Evolutionary conservation across 306 rosid species (phyloP), one percentile per base, ranked within the genome.

Genomic region (Luffa acutangula): DNA sequence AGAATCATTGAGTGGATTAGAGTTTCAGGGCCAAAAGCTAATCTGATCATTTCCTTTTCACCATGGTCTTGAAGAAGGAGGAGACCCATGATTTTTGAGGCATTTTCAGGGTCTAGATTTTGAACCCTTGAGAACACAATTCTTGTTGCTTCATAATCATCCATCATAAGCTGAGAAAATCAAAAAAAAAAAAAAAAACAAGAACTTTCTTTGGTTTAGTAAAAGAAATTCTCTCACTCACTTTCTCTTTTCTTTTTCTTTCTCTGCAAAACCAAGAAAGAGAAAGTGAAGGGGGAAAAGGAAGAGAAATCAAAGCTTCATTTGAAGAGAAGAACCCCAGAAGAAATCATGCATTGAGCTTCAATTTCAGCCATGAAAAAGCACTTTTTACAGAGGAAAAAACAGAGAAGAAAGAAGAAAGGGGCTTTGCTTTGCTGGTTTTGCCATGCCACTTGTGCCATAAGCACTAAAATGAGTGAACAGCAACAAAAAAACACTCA

Each of bases 141-240:
- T 75, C 93, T 91, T 7, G 99, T 93, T n/a, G 99, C 97, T 87
- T 93, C 97, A 63, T 92, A 95, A 77, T 90, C 89, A 88, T 95
- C 97, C 99, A 95, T 95, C 86, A 45, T 13, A 9, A 71, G n/a
- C 76, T 71, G 18, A 70, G 4, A 66, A 42, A 67, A n/a, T 2
- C 18, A 1, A 65, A 36, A 65, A 33, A 56, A n/a, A n/a, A 7
- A 57, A 49, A 13, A 4, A n/a, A 62, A 21, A 25, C 31, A 25
- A 25, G 31, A 25, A 25, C 31, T 25, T 25, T 25, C 31, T 25
- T 25, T 25, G 31, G 31, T 25, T 25, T 25, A 25, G 31, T 25
- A 25, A 25, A 25, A 25, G 31, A 82, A 31, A 14, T 58, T 18
- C 57, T n/a, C 70, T 39, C 59, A 25, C 37, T 62, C 66, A 51